These are phyloP conservation scores for Biancaea sappan DNA, from an alignment of 306 rosid genomes.

Conservation along the genomic window DNA sequence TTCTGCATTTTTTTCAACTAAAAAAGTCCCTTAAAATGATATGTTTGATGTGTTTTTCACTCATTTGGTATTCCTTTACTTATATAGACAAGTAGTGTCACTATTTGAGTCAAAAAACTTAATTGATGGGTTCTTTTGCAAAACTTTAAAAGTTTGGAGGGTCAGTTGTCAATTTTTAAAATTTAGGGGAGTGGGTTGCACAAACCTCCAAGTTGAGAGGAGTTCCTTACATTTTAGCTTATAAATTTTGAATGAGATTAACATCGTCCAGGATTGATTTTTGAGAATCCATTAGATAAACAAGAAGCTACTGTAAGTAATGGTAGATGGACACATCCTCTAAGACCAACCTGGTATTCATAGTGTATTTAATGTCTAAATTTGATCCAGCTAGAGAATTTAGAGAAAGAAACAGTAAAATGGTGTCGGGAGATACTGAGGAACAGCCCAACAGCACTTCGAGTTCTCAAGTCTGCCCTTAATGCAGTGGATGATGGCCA, in stretches of 20 bases:
- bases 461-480: conserved; percentile 83
- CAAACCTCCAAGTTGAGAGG: no score
- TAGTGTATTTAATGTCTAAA: conserved; percentile 16
- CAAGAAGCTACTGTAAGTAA: not conserved
- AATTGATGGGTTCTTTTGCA: no score
- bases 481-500: conserved; percentile 95
- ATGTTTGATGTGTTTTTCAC: no score
- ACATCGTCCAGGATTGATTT: not conserved
- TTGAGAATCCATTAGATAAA: not conserved
- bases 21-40: no score
- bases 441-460: conserved; percentile 90
- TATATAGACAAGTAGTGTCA: no score
- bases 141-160: no score
- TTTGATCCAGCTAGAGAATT: conserved; percentile 56
- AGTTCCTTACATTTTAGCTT: no score
- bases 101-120: no score
- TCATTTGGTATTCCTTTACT: no score
- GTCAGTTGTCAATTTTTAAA: no score
- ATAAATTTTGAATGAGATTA: not conserved
- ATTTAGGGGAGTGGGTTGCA: no score
- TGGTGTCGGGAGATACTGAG: conserved; percentile 88
- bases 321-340: not conserved
- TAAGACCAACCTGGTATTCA: conserved; percentile 10
- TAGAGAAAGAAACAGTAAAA: conserved; percentile 85
- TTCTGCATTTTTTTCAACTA: no score